These are phyloP conservation scores for Penicillium pancosmium DNA, from an alignment of 495 filamentous ascomycete genomes.

Conservation along the genomic window DNA sequence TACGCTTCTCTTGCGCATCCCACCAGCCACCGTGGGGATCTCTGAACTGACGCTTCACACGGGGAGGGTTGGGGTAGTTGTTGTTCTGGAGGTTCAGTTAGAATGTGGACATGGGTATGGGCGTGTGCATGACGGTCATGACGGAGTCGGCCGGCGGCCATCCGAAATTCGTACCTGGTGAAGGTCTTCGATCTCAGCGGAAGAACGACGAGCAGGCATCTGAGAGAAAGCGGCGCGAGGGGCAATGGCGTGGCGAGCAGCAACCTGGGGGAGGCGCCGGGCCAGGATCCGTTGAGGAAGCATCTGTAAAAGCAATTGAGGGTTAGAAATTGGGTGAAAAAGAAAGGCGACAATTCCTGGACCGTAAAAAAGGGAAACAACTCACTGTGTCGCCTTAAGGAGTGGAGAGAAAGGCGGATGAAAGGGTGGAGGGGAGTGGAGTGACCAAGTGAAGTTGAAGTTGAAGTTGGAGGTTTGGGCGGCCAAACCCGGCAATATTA, in stretches of 20 bases:
- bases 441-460: conserved; percentile 22
- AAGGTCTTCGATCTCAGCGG: conserved; percentile 70
- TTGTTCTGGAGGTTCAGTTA: conserved; percentile 68
- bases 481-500: conserved; percentile 7
- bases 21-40: conserved; percentile 96
- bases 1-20: conserved; percentile 95
- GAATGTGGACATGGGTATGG: not conserved
- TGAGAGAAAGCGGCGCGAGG: conserved; percentile 57
- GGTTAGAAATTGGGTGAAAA: conserved; percentile 20
- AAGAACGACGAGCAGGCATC: conserved; percentile 51
- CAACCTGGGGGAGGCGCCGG: conserved; percentile 49
- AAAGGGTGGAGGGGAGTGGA: conserved; percentile 26
- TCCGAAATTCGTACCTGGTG: conserved; percentile 60
- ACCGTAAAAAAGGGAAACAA: not conserved
- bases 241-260: conserved; percentile 50
- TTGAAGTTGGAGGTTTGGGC: conserved; percentile 42
- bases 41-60: conserved; percentile 80
- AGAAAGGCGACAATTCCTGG: not conserved
- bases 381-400: conserved; percentile 37
- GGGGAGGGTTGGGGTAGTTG: conserved; percentile 86
- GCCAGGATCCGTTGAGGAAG: conserved; percentile 62
- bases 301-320: conserved; percentile 54
- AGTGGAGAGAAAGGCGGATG: conserved; percentile 33
- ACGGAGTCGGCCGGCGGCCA: not conserved
- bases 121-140: not conserved